A percentile compares a stretch with the other conserved stretches of the same genome.
Evolutionary conservation across 768 basidiomycete genomes (phyloP).

Genomic region (Pleurotus cornucopiae): DNA sequence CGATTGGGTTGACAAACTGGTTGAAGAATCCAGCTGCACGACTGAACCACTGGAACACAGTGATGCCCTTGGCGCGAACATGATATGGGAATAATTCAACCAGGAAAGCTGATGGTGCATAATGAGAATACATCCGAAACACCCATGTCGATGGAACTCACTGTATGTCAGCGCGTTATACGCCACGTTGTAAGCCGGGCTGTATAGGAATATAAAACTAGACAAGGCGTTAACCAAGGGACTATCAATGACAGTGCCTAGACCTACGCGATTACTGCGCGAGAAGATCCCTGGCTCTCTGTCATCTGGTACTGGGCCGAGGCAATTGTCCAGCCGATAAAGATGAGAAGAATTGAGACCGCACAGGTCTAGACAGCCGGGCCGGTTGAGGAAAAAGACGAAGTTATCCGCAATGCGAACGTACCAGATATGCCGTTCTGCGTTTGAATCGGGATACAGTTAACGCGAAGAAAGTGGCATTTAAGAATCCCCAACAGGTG

Average conservation of each 20-base stretch:
- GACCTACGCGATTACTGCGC: conserved; percentile 45
- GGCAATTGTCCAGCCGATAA: conserved; percentile 53
- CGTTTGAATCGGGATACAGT: conserved; percentile 44
- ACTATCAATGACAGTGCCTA: neutral
- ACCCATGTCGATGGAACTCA: conserved; percentile 16
- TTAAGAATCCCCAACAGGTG: conserved; percentile 53
- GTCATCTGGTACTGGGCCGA: conserved; percentile 42
- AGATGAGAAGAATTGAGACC: conserved; percentile 37
- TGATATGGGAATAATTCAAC: conserved; percentile 70
- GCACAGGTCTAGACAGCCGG: conserved; percentile 34
- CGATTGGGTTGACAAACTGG: conserved; percentile 63
- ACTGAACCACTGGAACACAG: conserved; percentile 56
- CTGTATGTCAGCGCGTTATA: conserved; percentile 57
- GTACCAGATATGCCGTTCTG: conserved; percentile 44
- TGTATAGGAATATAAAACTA: conserved; percentile 56
- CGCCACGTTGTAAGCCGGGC: conserved; percentile 50
- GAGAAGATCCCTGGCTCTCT: conserved; percentile 37
- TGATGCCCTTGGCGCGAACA: conserved; percentile 56
- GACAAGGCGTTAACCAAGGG: neutral
- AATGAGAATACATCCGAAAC: neutral
- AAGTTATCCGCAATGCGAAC: conserved; percentile 11
- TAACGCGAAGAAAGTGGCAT: conserved; percentile 47
- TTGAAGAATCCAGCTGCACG: conserved; percentile 59
- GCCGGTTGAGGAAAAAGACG: neutral
- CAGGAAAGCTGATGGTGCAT: conserved; percentile 40